Conservation (phyloP, 1,284 basidiomycete species). For the Apiotrichum gracile region DNA sequence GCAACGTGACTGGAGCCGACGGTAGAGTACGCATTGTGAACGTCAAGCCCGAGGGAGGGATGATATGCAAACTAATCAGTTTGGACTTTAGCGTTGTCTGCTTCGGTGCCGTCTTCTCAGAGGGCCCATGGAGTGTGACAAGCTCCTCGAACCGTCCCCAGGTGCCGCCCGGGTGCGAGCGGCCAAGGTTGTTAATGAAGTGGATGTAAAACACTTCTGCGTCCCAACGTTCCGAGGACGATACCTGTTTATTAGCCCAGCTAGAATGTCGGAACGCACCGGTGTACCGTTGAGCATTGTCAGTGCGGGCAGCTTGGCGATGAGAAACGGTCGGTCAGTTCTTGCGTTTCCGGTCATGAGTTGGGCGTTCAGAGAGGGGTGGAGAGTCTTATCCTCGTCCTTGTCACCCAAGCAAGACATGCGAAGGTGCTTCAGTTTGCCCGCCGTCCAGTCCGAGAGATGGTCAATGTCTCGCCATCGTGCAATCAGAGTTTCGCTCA, state of each 20-base stretch:
- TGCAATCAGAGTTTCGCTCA: constrained; percentile 54
- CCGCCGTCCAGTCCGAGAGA: constrained; percentile 48
- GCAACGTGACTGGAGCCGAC: constrained; percentile 1
- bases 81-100: constrained; percentile 21
- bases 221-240: constrained; percentile 68
- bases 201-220: constrained; percentile 80
- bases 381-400: background rate
- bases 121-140: constrained; percentile 15
- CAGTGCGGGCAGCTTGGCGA: constrained; percentile 66
- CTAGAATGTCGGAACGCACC: constrained; percentile 48
- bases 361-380: background rate
- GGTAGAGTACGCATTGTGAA: constrained; percentile 13
- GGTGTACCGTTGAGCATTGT: constrained; percentile 60
- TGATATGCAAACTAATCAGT: constrained; percentile 22
- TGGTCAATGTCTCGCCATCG: constrained; percentile 67
- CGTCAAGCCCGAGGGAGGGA: constrained; percentile 12
- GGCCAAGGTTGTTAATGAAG: constrained; percentile 45
- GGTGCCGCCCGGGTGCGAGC: background rate
- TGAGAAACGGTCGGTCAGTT: constrained; percentile 54
- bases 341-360: constrained; percentile 44
- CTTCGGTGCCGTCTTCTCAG: background rate
- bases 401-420: constrained; percentile 11
- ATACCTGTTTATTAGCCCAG: constrained; percentile 52
- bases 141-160: constrained; percentile 34
- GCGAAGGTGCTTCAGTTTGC: constrained; percentile 10